phyloP scores from a whole-genome alignment of 1,284 basidiomycete species.

The Austroboletus novae-zelandiae region DNA sequence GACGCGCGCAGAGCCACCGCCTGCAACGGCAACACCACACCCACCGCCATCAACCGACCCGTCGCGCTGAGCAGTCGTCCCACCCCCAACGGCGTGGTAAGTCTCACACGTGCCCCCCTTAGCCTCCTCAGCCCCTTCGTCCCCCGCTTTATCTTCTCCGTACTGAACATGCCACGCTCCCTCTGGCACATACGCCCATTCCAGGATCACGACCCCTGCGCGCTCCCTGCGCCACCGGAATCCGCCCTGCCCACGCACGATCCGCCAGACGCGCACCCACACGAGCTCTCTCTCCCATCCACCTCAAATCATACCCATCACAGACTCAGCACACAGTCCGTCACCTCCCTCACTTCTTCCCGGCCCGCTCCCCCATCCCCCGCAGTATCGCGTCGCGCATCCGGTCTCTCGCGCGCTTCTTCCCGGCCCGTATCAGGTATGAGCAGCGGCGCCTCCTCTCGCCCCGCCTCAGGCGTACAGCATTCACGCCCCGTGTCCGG shows the following conservation, averaged over 20 bases:
- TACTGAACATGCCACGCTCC: constrained; percentile 28
- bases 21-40: constrained; percentile 6
- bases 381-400: constrained; percentile 54
- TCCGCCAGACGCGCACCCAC: constrained; percentile 6
- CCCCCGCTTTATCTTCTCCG: constrained; percentile 25
- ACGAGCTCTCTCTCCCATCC: constrained; percentile 7
- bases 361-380: constrained; percentile 68
- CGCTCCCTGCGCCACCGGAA: not conserved
- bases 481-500: constrained; percentile 8
- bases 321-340: constrained; percentile 24
- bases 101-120: constrained; percentile 23
- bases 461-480: constrained; percentile 16
- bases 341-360: constrained; percentile 46
- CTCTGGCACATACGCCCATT: constrained; percentile 24
- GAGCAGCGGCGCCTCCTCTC: constrained; percentile 15
- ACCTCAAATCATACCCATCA: constrained; percentile 4
- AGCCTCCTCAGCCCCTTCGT: constrained; percentile 24
- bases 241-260: not conserved
- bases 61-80: not conserved
- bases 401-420: constrained; percentile 35
- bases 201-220: constrained; percentile 20
- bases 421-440: constrained; percentile 22
- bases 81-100: constrained; percentile 25
- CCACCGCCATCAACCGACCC: not conserved
- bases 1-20: not conserved